Base-by-base conservation (phyloP, 768 basidiomycete species). In the Strobilomyces dryophilus region DNA sequence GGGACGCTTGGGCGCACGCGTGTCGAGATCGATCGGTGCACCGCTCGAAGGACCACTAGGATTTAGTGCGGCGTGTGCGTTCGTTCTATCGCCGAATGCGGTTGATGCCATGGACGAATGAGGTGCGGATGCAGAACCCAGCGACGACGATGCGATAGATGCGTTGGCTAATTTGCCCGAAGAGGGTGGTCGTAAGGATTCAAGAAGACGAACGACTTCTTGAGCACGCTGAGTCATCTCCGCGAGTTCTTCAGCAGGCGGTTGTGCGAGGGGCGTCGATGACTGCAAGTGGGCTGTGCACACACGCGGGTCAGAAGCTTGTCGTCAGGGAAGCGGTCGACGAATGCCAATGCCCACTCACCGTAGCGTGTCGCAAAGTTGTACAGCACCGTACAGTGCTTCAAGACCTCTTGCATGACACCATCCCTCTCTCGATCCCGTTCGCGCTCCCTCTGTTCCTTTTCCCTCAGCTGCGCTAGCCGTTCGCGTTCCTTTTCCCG, bases 201-300 rank as follows among this genome's bases (percentile, higher is more conserved):
- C 85, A 35, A 90, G 69, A 18, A 91, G 76, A 46, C 80, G 78
- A 18, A 89, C 82, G 24, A 92, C 87, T 47, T 79, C 71, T 47
- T 75, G 72, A 20, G 89, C 89, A 31, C 79, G 77, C 15, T 78
- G 76, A 9, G 81, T 76, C 89, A 91, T 92, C 56, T 89, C 84
- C 45, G 75, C 71, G 10, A 89, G 66, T 64, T 90, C 87, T 2
- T 73, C 70, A 8, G 76, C 66, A 9, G 72, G 54, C 5, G 86
- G 87, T 56, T 81, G 82, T 8, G 70, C 65, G 37, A 79, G 74
- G 3, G 81, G 76, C 11, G 74, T 59, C 40, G 68, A 73, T 3
- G 72, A 65, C 52, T 83, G 83, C 46, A 61, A 50, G 49, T 71
- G 65, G 5, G 70, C 70, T 72, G 29, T 9, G 49, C 17, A 49